Conservation (phyloP, 805 yeast species). For the Cyberlindnera galapagoensis region DNA sequence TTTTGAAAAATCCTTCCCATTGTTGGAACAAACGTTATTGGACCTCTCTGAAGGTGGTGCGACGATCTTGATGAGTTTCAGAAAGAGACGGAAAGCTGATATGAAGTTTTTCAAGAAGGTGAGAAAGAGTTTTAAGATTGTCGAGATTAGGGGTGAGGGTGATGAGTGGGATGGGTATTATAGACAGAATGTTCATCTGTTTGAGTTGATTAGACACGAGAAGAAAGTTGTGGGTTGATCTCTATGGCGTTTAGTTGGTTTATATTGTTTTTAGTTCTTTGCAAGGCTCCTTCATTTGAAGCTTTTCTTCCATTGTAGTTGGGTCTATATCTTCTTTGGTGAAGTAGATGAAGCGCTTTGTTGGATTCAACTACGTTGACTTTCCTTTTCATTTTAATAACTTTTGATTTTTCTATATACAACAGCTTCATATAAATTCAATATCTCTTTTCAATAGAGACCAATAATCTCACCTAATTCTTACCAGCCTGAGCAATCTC, state of each 20-base stretch:
- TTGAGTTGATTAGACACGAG: slow-evolving; percentile 26
- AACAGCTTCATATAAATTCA: background rate
- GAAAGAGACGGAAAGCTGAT: slow-evolving; percentile 43
- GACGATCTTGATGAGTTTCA: slow-evolving; percentile 44
- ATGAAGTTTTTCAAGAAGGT: slow-evolving; percentile 27
- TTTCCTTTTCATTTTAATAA: background rate
- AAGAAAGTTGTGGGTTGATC: background rate
- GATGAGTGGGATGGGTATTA: slow-evolving; percentile 31
- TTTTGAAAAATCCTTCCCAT: slow-evolving; percentile 46
- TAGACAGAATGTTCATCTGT: slow-evolving; percentile 35
- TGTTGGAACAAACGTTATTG: slow-evolving; percentile 41
- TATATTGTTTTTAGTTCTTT: no score
- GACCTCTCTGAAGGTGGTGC: slow-evolving; percentile 36
- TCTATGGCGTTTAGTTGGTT: no score
- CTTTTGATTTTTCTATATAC: background rate
- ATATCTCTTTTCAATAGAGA: background rate
- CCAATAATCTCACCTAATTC: no score
- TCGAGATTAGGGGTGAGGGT: slow-evolving; percentile 27
- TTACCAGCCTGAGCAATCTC: slow-evolving; percentile 15
- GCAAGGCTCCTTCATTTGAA: no score
- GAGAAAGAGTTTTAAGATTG: slow-evolving; percentile 26
- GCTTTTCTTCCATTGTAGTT: no score
- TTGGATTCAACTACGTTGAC: background rate
- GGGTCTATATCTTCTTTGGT: no score
- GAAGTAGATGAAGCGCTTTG: no score